A percentile compares a stretch with the other conserved stretches of the same genome.
Evolutionary conservation across 345 rosid genomes (phyloP).

Genomic region (Hibiscus tridactylites): DNA sequence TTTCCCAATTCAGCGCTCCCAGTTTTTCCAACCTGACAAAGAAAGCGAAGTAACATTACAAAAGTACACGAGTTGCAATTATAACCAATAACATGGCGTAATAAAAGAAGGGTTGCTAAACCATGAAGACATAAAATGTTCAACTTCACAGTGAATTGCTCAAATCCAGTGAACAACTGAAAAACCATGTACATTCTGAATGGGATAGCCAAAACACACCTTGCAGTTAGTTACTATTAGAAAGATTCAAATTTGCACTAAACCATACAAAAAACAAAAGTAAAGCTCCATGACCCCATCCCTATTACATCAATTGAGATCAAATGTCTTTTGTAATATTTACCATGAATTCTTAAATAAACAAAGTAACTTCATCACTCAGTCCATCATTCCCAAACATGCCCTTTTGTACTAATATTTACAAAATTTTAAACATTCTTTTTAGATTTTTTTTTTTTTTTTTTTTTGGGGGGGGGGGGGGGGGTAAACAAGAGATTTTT

Average conservation of each 20-base stretch:
- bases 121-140: neutral
- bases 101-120: neutral
- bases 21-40: conserved; percentile 64
- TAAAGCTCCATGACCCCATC: neutral
- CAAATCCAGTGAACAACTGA: neutral
- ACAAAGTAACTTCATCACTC: neutral
- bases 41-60: neutral
- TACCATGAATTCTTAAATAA: neutral
- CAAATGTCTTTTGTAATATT: neutral
- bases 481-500: too few relatives aligned
- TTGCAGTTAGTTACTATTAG: neutral
- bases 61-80: neutral
- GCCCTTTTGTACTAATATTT: neutral
- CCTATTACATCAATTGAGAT: neutral
- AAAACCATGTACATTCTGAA: neutral
- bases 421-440: too few relatives aligned
- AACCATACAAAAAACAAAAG: neutral
- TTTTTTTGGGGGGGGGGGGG: too few relatives aligned
- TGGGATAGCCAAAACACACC: neutral
- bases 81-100: neutral
- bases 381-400: neutral
- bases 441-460: too few relatives aligned
- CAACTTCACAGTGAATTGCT: neutral
- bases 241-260: neutral
- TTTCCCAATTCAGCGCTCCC: conserved; percentile 73